Evolutionary conservation across 768 basidiomycete species (phyloP).

Genomic region (Tylopilus sp.): DNA sequence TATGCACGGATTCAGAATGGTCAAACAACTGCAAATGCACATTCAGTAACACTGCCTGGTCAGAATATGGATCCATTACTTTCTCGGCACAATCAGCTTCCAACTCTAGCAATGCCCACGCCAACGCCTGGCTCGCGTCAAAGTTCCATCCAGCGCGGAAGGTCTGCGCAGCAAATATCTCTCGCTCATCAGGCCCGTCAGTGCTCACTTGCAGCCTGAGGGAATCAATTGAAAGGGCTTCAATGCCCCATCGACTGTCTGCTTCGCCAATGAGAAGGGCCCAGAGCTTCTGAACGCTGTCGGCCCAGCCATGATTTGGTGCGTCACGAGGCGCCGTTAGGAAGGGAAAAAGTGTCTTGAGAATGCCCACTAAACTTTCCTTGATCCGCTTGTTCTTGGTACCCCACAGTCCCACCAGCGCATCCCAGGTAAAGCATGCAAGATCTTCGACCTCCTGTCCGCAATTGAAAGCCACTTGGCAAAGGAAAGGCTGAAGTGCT

Average conservation of each 20-base stretch:
- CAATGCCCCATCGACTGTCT: conserved; percentile 61
- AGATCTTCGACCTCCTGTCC: conserved; percentile 56
- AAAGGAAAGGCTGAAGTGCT: conserved; percentile 65
- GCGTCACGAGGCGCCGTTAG: conserved; percentile 40
- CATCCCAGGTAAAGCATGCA: conserved; percentile 59
- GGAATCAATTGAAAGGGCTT: conserved; percentile 60
- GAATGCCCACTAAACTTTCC: conserved; percentile 72
- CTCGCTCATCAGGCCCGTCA: conserved; percentile 19
- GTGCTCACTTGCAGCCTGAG: conserved; percentile 50
- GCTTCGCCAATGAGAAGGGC: conserved; percentile 57
- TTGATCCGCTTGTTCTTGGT: conserved; percentile 75
- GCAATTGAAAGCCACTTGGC: conserved; percentile 75
- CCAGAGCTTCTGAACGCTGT: conserved; percentile 53
- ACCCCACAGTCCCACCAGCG: conserved; percentile 68
- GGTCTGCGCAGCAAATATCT: conserved; percentile 58
- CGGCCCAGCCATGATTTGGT: conserved; percentile 38
- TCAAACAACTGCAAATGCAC: conserved; percentile 49
- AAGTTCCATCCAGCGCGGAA: conserved; percentile 77
- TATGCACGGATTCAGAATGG: conserved; percentile 53
- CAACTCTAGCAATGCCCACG: conserved; percentile 78
- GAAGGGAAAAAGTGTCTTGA: conserved; percentile 73
- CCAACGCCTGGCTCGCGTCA: conserved; percentile 60
- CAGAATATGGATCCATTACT: conserved; percentile 37
- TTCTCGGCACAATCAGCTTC: conserved; percentile 75
- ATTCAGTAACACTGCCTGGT: conserved; percentile 2